Percentiles rank a stretch among this genome's conserved stretches.
Conservation (phyloP, 1,284 basidiomycete genomes). For the Phlebopus sp. region DNA sequence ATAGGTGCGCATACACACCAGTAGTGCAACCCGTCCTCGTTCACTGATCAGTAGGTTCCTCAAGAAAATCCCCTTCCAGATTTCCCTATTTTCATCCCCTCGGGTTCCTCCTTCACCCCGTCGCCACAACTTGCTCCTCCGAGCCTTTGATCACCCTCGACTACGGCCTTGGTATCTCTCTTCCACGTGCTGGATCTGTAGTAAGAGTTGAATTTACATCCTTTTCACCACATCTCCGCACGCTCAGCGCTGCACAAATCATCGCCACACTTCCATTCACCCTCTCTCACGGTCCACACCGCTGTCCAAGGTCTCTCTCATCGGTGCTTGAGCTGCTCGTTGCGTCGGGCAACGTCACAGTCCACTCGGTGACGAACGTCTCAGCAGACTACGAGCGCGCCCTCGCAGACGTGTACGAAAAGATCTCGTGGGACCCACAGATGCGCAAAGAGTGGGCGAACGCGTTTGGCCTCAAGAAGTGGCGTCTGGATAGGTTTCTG, state of each 20-base stretch:
- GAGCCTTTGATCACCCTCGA: constrained; percentile 23
- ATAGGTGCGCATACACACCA: constrained; percentile 21
- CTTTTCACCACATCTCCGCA: constrained; percentile 23
- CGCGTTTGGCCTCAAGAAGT: constrained; percentile 37
- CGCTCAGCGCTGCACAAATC: constrained; percentile 19
- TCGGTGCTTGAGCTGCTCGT: constrained; percentile 23
- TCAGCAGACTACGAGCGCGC: constrained; percentile 37
- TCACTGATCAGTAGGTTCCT: background rate
- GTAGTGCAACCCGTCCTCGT: background rate
- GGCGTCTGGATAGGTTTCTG: constrained; percentile 48
- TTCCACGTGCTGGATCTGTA: constrained; percentile 11
- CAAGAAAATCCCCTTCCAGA: background rate
- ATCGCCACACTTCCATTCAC: constrained; percentile 29
- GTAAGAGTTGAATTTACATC: constrained; percentile 27
- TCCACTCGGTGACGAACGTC: constrained; percentile 42
- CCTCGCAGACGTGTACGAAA: constrained; percentile 24
- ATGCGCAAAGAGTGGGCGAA: constrained; percentile 30
- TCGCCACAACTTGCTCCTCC: constrained; percentile 6
- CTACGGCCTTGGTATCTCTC: constrained; percentile 5
- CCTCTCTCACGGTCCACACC: constrained; percentile 12
- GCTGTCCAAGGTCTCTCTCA: constrained; percentile 21
- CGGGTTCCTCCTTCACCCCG: constrained; percentile 1
- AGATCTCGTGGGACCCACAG: constrained; percentile 28
- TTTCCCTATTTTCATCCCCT: background rate
- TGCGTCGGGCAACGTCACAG: constrained; percentile 30